These are phyloP conservation scores for Pichia thaimueangensis DNA, from an alignment of 805 yeast genomes.

Conservation along the genomic window DNA sequence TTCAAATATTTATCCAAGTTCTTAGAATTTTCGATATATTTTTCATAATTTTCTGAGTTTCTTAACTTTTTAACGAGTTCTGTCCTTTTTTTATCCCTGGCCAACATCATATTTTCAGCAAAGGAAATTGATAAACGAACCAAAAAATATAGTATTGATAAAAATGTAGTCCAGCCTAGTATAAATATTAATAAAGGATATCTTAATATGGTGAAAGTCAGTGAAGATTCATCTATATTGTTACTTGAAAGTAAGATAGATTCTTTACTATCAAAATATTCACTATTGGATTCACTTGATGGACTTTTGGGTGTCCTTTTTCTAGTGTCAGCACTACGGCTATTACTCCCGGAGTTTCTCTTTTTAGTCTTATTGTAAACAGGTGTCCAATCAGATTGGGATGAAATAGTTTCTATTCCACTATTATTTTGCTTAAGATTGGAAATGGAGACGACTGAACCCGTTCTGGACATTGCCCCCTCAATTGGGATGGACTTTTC, in stretches of 20 bases:
- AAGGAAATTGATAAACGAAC: constrained; percentile 57
- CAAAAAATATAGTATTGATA: constrained; percentile 43
- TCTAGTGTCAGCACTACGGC: background rate
- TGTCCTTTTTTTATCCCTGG: constrained; percentile 56
- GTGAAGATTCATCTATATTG: constrained; percentile 17
- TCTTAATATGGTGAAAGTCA: constrained; percentile 44
- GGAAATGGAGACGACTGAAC: background rate
- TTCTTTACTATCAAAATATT: background rate
- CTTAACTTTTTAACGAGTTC: constrained; percentile 44
- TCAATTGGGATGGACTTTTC: constrained; percentile 16
- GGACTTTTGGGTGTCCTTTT: background rate
- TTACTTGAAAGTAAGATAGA: background rate
- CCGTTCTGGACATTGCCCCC: background rate
- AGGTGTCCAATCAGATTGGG: constrained; percentile 44
- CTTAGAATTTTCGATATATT: constrained; percentile 57
- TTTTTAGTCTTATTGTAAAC: constrained; percentile 28
- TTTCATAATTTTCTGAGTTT: constrained; percentile 43
- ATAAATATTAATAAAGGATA: constrained; percentile 59
- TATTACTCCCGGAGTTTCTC: background rate
- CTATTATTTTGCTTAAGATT: background rate
- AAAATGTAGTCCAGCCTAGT: constrained; percentile 45
- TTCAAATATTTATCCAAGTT: constrained; percentile 51
- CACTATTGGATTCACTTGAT: constrained; percentile 6
- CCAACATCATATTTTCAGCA: constrained; percentile 46
- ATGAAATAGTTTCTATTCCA: constrained; percentile 25